Conservation (phyloP, 169 alveolate species). For the Plasmodium reichenowi region DNA sequence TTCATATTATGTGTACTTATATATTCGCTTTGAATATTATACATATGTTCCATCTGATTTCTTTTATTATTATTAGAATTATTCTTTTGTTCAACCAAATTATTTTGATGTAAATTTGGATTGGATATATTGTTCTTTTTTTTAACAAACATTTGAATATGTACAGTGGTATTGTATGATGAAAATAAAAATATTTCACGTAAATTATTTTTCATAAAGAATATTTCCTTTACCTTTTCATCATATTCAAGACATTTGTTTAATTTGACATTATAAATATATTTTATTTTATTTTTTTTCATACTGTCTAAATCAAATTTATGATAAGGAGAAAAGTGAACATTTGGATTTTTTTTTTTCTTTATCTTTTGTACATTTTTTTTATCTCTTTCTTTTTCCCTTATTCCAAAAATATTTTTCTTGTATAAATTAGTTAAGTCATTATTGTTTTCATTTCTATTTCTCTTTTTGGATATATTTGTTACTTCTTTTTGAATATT, state of each 20-base stretch:
- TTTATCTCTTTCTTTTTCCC: slow-evolving; percentile 16
- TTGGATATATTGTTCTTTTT: neutral
- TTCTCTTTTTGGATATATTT: slow-evolving; percentile 12
- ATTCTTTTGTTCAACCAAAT: neutral
- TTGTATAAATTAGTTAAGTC: neutral
- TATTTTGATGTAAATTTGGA: neutral
- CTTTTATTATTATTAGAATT: slow-evolving; percentile 7
- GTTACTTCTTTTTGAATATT: neutral
- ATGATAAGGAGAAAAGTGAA: slow-evolving; percentile 14
- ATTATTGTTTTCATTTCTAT: neutral
- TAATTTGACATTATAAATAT: slow-evolving; percentile 38
- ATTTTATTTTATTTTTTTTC: slow-evolving; percentile 71
- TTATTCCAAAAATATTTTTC: neutral
- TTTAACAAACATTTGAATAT: slow-evolving; percentile 50
- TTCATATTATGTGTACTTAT: neutral
- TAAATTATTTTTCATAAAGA: slow-evolving; percentile 63
- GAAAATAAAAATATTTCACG: slow-evolving; percentile 19
- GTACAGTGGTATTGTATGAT: slow-evolving; percentile 22
- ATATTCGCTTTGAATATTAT: neutral
- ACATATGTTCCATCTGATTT: neutral
- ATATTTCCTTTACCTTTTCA: slow-evolving; percentile 24
- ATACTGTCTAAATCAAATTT: slow-evolving; percentile 27
- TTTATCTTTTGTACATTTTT: neutral
- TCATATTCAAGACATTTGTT: slow-evolving; percentile 48
- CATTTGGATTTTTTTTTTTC: too few species aligned